Percentiles rank a stretch among this genome's conserved stretches.
Evolutionary conservation across 2,329 filamentous ascomycete genomes (phyloP).

Genomic region (Talaromyces amestolkiae): DNA sequence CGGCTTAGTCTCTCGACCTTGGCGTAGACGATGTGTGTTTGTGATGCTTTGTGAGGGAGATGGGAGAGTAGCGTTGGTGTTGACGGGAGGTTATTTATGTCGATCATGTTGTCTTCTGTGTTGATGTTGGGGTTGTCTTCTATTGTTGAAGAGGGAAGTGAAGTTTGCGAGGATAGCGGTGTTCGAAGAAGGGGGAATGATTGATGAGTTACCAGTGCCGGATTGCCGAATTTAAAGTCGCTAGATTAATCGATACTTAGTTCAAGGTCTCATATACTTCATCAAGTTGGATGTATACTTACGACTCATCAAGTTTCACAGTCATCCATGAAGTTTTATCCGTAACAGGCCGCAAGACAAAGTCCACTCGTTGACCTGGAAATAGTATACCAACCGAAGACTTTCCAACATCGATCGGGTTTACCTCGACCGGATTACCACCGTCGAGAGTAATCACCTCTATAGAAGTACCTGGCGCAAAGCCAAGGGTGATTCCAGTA

Average conservation of each 20-base stretch:
- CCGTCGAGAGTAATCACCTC: constrained; percentile 44
- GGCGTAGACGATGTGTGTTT: constrained; percentile 48
- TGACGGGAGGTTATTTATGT: constrained; percentile 30
- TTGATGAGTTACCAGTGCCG: constrained; percentile 41
- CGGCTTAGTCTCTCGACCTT: constrained; percentile 47
- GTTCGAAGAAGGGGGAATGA: constrained; percentile 32
- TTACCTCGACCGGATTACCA: constrained; percentile 33
- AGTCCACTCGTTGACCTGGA: constrained; percentile 48
- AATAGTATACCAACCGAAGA: constrained; percentile 43
- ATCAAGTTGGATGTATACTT: constrained; percentile 17
- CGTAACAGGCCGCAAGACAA: constrained; percentile 31
- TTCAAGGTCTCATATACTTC: constrained; percentile 11
- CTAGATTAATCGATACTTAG: constrained; percentile 24
- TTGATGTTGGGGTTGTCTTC: background rate
- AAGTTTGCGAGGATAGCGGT: background rate
- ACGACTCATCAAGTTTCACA: constrained; percentile 40
- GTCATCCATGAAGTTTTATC: constrained; percentile 26
- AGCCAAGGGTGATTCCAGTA: constrained; percentile 39
- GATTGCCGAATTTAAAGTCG: constrained; percentile 48
- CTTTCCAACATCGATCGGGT: constrained; percentile 21
- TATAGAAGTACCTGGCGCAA: constrained; percentile 31
- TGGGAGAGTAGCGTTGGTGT: constrained; percentile 27
- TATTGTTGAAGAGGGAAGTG: background rate
- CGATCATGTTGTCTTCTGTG: constrained; percentile 20
- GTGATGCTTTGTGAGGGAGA: constrained; percentile 33